Percentiles rank a stretch among this genome's conserved stretches.
Conservation (phyloP, 192 early-diverging fungal species). For the Pilaira anomala region DNA sequence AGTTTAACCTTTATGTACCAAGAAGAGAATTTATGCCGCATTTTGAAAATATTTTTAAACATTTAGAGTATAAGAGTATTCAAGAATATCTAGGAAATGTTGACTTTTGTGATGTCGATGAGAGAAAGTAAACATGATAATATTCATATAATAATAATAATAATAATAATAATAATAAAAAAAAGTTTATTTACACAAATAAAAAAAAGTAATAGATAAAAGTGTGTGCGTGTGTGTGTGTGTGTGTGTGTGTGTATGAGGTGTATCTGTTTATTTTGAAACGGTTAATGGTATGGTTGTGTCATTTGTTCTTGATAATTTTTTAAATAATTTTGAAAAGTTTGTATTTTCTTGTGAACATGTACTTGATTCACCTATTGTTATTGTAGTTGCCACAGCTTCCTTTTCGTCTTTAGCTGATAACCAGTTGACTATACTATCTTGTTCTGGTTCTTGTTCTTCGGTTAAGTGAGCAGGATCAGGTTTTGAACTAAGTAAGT, state of each 20-base stretch:
- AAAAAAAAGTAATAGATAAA: neutral
- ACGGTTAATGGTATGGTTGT: neutral
- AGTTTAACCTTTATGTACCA: constrained; percentile 88
- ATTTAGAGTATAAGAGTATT: constrained; percentile 34
- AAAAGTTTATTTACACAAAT: neutral
- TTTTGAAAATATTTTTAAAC: constrained; percentile 77
- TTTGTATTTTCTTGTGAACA: neutral
- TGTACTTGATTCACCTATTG: constrained; percentile 16
- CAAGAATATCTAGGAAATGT: constrained; percentile 12
- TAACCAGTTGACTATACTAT: constrained; percentile 10
- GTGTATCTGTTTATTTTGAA: neutral
- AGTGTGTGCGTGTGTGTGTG: neutral
- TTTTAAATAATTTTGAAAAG: too few species aligned
- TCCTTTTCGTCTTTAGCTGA: constrained; percentile 26
- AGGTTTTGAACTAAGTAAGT: constrained; percentile 41
- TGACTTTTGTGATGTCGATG: constrained; percentile 7
- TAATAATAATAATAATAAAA: neutral
- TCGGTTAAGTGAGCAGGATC: constrained; percentile 16
- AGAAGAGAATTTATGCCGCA: constrained; percentile 89
- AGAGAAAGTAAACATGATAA: neutral
- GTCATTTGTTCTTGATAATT: neutral
- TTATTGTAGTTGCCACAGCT: neutral
- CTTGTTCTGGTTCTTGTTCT: constrained; percentile 18
- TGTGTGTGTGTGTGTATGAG: neutral
- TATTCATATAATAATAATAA: neutral